Percentiles rank a stretch among this genome's conserved stretches.
Conservation (phyloP, 2,329 filamentous ascomycete species). For the Verticillium klebahnii region DNA sequence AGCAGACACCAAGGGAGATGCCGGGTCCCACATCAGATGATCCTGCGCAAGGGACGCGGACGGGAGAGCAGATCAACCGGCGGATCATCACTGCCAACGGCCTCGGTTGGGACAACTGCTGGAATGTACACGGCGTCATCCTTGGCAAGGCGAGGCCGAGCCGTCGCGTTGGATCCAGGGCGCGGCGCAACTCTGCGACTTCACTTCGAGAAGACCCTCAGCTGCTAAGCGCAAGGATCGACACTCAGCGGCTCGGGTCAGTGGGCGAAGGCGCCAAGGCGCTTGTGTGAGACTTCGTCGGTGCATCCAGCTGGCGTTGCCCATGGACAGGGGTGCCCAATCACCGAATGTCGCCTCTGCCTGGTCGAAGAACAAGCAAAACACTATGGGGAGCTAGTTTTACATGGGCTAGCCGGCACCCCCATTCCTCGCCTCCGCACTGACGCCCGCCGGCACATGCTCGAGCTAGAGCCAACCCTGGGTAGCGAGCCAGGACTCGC, state of each 20-base stretch:
- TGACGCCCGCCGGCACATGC: not conserved
- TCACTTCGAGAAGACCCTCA: not conserved
- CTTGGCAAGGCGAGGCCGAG: not conserved
- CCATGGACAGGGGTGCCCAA: not conserved
- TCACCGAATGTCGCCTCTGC: not conserved
- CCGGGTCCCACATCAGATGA: too few relatives aligned
- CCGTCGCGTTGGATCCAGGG: not conserved
- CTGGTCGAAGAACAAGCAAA: not conserved
- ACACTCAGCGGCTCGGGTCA: not conserved
- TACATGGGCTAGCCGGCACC: not conserved
- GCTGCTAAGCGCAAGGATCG: not conserved
- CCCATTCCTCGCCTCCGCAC: not conserved
- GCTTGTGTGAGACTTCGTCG: not conserved
- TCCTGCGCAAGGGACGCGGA: too few relatives aligned
- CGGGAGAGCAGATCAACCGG: too few relatives aligned
- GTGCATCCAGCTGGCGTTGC: not conserved
- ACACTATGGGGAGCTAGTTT: not conserved
- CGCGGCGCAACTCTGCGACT: not conserved
- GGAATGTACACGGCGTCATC: not conserved
- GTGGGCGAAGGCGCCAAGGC: too few relatives aligned
- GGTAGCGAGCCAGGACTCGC: not conserved
- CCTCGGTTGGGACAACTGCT: not conserved
- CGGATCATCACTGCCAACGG: too few relatives aligned
- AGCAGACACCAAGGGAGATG: too few relatives aligned
- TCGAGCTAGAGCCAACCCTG: not conserved